These are phyloP conservation scores for Gynostemma pentaphyllum DNA, from an alignment of 306 rosid genomes.

Conservation along the genomic window DNA sequence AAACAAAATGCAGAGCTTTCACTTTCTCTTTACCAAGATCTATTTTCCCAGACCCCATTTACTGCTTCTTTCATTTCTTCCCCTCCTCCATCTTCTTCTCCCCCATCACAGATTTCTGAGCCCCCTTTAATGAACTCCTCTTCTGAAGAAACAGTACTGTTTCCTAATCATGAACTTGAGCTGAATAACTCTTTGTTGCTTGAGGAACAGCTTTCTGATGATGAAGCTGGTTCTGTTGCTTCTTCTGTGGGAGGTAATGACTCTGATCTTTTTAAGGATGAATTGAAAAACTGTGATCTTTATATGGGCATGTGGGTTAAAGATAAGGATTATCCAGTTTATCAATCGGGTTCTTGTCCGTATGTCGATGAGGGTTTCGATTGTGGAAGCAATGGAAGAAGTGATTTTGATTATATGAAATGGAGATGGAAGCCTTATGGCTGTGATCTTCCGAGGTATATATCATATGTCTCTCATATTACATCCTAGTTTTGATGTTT, in stretches of 20 bases:
- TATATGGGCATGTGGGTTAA: constrained; percentile 68
- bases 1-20: constrained; percentile 33
- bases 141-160: constrained; percentile 8
- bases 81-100: not conserved
- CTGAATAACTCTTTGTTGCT: not conserved
- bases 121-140: constrained; percentile 8
- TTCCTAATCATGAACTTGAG: not conserved
- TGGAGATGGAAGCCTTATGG: constrained; percentile 93
- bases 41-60: constrained; percentile 27
- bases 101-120: constrained; percentile 11
- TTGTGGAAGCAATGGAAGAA: constrained; percentile 66
- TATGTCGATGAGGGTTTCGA: constrained; percentile 84
- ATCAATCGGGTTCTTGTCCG: constrained; percentile 72
- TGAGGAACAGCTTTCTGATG: constrained; percentile 6
- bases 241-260: constrained; percentile 13
- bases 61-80: constrained; percentile 8
- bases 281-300: constrained; percentile 46
- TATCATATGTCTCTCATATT: not conserved
- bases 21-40: constrained; percentile 34
- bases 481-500: not conserved
- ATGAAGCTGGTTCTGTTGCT: not conserved
- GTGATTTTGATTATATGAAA: constrained; percentile 47
- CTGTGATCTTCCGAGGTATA: constrained; percentile 83
- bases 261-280: constrained; percentile 7
- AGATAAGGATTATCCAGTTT: constrained; percentile 61